Percentiles rank a stretch among this genome's conserved stretches.
Evolutionary conservation across 2,329 filamentous ascomycete species (phyloP).

Genomic region (Penicillium verrucosum): DNA sequence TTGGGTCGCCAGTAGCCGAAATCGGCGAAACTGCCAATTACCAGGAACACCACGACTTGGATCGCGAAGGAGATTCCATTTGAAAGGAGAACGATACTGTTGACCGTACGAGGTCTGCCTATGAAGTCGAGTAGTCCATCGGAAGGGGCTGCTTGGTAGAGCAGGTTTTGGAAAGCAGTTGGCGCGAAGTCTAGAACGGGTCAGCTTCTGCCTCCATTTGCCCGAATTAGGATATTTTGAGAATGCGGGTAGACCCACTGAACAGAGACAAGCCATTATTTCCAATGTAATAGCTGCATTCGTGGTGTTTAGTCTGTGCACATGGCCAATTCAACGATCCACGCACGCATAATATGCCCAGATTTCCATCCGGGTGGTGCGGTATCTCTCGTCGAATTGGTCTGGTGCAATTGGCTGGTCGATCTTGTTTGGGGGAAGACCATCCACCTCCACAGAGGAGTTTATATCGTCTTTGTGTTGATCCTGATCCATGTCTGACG

Average conservation of each 20-base stretch:
- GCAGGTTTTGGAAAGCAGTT: slow-evolving; percentile 62
- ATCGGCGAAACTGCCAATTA: slow-evolving; percentile 53
- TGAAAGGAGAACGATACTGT: slow-evolving; percentile 62
- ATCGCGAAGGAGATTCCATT: slow-evolving; percentile 68
- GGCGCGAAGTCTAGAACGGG: slow-evolving; percentile 53
- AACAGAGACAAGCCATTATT: slow-evolving; percentile 62
- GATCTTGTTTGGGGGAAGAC: slow-evolving; percentile 7
- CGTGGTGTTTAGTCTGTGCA: slow-evolving; percentile 22
- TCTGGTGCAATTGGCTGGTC: slow-evolving; percentile 51
- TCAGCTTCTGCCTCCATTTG: neutral
- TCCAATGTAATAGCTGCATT: slow-evolving; percentile 59
- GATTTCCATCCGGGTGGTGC: slow-evolving; percentile 54
- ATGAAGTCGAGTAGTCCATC: slow-evolving; percentile 54
- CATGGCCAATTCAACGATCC: slow-evolving; percentile 1
- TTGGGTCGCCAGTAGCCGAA: slow-evolving; percentile 64
- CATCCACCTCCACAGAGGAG: slow-evolving; percentile 16
- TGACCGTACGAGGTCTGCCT: slow-evolving; percentile 57
- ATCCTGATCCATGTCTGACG: slow-evolving; percentile 15
- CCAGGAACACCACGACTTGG: slow-evolving; percentile 54
- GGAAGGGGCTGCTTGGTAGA: slow-evolving; percentile 59
- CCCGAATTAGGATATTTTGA: neutral
- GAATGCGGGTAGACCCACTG: slow-evolving; percentile 37
- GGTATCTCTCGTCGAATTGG: slow-evolving; percentile 53
- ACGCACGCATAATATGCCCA: slow-evolving; percentile 55
- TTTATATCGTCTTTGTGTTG: slow-evolving; percentile 11